A percentile compares a stretch with the other conserved stretches of the same genome.
Conservation (phyloP, 2,329 filamentous ascomycete species). For the Ophiostoma montium region DNA sequence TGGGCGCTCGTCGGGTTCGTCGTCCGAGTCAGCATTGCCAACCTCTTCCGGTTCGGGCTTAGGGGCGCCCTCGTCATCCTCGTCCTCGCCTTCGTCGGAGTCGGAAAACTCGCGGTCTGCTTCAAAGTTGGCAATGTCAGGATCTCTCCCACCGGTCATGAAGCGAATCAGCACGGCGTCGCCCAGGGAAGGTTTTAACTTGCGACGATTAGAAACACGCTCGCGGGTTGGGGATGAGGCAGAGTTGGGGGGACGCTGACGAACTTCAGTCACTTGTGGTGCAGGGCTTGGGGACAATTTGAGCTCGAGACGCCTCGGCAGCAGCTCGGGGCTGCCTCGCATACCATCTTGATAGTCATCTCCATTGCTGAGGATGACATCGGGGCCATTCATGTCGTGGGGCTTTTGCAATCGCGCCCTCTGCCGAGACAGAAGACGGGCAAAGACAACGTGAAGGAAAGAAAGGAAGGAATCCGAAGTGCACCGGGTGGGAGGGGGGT, state of each 20-base stretch:
- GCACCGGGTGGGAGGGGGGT: too few species aligned
- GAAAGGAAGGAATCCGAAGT: not conserved
- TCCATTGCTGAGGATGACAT: conserved; percentile 29
- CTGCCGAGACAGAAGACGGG: not conserved
- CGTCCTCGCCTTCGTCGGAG: not conserved
- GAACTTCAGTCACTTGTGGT: conserved; percentile 30
- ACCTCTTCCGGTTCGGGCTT: not conserved
- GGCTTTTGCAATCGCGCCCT: conserved; percentile 4
- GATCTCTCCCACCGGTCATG: conserved; percentile 48
- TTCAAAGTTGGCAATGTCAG: conserved; percentile 48
- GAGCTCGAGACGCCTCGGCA: conserved; percentile 26
- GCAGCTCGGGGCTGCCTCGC: conserved; percentile 24
- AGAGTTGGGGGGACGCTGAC: conserved; percentile 21
- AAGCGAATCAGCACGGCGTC: conserved; percentile 53
- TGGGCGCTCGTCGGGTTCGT: not conserved
- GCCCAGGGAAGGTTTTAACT: conserved; percentile 42
- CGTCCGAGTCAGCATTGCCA: not conserved
- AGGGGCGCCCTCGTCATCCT: not conserved
- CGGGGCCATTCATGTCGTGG: conserved; percentile 27
- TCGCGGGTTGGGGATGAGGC: conserved; percentile 16
- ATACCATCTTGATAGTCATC: not conserved
- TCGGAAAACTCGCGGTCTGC: not conserved
- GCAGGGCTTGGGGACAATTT: conserved; percentile 37
- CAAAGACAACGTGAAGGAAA: not conserved
- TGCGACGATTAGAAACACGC: conserved; percentile 38